These are phyloP conservation scores for Acorus gramineus DNA, from an alignment of 106 monocot species.

Conservation along the genomic window DNA sequence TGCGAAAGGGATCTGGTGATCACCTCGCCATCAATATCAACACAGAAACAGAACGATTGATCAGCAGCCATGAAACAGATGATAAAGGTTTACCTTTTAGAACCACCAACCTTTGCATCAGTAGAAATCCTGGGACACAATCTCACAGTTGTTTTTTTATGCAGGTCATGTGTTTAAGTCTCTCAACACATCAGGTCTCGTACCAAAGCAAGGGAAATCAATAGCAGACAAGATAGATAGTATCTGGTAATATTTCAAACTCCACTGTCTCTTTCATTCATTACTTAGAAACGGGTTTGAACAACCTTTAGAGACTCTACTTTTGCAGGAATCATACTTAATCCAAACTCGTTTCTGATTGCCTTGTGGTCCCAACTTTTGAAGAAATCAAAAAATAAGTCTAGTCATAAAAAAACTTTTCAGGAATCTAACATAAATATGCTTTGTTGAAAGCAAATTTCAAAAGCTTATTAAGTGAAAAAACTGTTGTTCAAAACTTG, in stretches of 20 bases:
- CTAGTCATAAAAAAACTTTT: too few species aligned
- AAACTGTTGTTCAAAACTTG: too few species aligned
- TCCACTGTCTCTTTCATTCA: too few species aligned
- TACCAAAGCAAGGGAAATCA: conserved; percentile 83
- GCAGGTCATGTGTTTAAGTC: conserved; percentile 93
- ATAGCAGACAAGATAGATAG: conserved; percentile 88
- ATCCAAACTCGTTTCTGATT: too few species aligned
- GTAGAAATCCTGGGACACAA: too few species aligned
- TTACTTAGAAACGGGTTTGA: background rate
- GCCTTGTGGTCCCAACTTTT: too few species aligned
- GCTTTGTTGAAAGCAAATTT: too few species aligned
- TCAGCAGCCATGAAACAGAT: conserved; percentile 54
- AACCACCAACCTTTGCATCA: background rate
- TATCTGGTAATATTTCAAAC: conserved; percentile 53
- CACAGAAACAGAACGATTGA: conserved; percentile 43
- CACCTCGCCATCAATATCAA: conserved; percentile 74
- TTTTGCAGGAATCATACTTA: background rate
- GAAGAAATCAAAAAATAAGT: too few species aligned
- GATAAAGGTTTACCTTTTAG: conserved; percentile 60
- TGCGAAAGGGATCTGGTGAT: conserved; percentile 71
- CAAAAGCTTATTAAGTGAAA: too few species aligned
- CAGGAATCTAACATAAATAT: too few species aligned
- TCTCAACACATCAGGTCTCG: conserved; percentile 72
- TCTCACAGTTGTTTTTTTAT: background rate
- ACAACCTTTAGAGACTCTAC: background rate